Evolutionary conservation across 495 filamentous ascomycete species (phyloP).

Genomic region (Penicillium waksmanii): DNA sequence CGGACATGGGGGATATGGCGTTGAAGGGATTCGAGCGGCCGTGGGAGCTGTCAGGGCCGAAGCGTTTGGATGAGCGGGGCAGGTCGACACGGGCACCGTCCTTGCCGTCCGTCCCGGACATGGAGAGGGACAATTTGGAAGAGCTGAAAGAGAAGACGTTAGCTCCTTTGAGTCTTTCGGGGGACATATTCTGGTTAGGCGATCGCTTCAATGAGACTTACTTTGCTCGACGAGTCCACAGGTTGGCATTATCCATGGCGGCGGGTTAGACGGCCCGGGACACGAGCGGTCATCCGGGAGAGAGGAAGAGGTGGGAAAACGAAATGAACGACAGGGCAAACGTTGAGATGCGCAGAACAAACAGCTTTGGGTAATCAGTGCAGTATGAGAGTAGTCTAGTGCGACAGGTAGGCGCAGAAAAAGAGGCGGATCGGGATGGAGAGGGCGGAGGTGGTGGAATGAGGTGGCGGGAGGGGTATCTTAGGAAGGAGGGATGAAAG

Average conservation of each 20-base stretch:
- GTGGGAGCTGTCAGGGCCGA: conserved; percentile 76
- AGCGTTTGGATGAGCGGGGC: conserved; percentile 73
- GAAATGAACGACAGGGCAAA: conserved; percentile 20
- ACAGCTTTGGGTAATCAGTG: background rate
- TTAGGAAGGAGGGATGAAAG: background rate
- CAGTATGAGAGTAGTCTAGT: conserved; percentile 11
- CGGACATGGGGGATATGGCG: conserved; percentile 70
- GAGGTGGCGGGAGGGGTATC: conserved; percentile 14
- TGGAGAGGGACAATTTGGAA: conserved; percentile 89
- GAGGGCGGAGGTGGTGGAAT: conserved; percentile 9
- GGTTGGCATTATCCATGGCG: conserved; percentile 67
- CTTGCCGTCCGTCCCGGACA: conserved; percentile 63
- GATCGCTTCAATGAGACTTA: conserved; percentile 48
- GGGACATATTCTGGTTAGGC: background rate
- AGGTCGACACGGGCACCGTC: conserved; percentile 63
- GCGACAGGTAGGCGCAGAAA: conserved; percentile 8
- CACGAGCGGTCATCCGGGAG: conserved; percentile 47
- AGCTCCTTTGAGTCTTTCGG: background rate
- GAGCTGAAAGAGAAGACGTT: conserved; percentile 50
- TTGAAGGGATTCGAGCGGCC: conserved; percentile 87
- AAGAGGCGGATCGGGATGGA: conserved; percentile 12
- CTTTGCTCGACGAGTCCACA: conserved; percentile 95
- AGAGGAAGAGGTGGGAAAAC: conserved; percentile 23
- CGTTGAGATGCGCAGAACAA: conserved; percentile 14
- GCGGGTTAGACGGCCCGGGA: conserved; percentile 44